Evolutionary conservation across 2,329 filamentous ascomycete species (phyloP).

Genomic region (Colletotrichum sp.): DNA sequence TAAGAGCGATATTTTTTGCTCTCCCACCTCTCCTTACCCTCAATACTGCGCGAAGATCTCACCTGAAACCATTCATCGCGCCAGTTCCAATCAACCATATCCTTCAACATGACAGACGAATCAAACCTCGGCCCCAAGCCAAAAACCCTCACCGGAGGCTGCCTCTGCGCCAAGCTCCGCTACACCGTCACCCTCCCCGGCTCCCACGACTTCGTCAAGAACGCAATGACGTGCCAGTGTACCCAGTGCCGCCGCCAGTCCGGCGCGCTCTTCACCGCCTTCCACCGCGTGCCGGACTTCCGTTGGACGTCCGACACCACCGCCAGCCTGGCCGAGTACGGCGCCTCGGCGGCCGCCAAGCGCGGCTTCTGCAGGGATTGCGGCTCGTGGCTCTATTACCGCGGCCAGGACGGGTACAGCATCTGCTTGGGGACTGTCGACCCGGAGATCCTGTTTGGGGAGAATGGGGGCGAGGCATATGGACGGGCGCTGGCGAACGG

Average conservation of each 20-base stretch:
- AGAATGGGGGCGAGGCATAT: constrained; percentile 27
- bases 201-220: constrained; percentile 46
- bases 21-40: background rate
- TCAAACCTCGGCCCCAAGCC: constrained; percentile 25
- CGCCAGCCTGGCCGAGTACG: constrained; percentile 41
- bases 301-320: constrained; percentile 31
- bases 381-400: constrained; percentile 55
- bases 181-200: constrained; percentile 52
- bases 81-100: background rate
- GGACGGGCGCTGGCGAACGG: constrained; percentile 43
- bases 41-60: rapidly evolving
- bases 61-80: background rate
- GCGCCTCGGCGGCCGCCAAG: constrained; percentile 40
- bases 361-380: constrained; percentile 55
- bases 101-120: background rate
- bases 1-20: background rate
- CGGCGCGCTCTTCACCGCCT: constrained; percentile 48
- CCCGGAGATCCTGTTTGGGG: constrained; percentile 39
- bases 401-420: constrained; percentile 29
- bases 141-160: constrained; percentile 51
- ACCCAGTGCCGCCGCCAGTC: constrained; percentile 59
- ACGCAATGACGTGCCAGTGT: constrained; percentile 58
- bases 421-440: constrained; percentile 51
- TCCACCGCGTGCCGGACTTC: constrained; percentile 44
- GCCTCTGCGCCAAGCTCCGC: constrained; percentile 54